These are phyloP conservation scores for Gossypium mustelinum DNA, from an alignment of 345 rosid species.

Conservation along the genomic window DNA sequence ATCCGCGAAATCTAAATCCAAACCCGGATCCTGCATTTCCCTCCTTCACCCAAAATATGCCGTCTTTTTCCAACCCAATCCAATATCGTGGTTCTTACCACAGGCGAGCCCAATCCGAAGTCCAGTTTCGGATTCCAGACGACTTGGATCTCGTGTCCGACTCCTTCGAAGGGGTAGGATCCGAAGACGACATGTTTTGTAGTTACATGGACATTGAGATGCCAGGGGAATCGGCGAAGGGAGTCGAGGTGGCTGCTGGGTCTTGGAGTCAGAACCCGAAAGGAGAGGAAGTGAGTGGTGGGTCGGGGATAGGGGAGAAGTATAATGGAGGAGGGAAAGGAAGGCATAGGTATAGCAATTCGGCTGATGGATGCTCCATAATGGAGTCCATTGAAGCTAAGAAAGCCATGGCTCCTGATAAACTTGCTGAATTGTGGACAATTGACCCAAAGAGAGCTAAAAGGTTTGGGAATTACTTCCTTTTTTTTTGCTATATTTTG, in stretches of 20 bases:
- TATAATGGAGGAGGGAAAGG: constrained; percentile 24
- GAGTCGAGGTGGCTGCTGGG: constrained; percentile 22
- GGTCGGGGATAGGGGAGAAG: constrained; percentile 18
- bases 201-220: constrained; percentile 83
- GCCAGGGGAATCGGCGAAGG: constrained; percentile 54
- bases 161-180: constrained; percentile 59
- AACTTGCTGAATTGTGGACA: constrained; percentile 79
- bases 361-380: constrained; percentile 57
- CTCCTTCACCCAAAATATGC: background rate
- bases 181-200: constrained; percentile 71
- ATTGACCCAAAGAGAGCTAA: constrained; percentile 83
- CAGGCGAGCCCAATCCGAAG: constrained; percentile 79
- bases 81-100: constrained; percentile 48
- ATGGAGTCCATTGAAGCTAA: constrained; percentile 75
- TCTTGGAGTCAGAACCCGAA: constrained; percentile 26
- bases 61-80: constrained; percentile 16
- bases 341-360: constrained; percentile 78
- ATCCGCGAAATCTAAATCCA: constrained; percentile 27
- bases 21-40: constrained; percentile 15
- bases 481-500: background rate
- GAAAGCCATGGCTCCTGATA: constrained; percentile 93
- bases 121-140: constrained; percentile 67
- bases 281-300: constrained; percentile 26
- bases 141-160: constrained; percentile 63
- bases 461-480: constrained; percentile 42